A percentile compares a stretch with the other conserved stretches of the same genome.
Evolutionary conservation across 1,284 basidiomycete genomes (phyloP).

Genomic region (Stygiomarasmius scandens): DNA sequence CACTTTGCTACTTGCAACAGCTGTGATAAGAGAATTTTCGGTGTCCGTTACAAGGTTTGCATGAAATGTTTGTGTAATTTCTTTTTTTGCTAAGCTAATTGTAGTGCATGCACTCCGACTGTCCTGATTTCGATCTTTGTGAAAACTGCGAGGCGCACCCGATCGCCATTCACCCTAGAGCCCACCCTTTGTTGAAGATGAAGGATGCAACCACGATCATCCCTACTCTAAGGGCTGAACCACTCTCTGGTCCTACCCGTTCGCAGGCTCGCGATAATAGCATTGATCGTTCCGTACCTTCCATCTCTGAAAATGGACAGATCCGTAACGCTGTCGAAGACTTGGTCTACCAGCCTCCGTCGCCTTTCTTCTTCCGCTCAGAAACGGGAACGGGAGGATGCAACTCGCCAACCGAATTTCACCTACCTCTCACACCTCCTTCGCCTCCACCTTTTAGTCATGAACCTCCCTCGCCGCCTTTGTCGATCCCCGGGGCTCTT

Average conservation of each 20-base stretch:
- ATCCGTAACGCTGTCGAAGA: conserved; percentile 14
- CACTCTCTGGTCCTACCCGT: not conserved
- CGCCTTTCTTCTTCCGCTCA: conserved; percentile 25
- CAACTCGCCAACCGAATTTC: conserved; percentile 14
- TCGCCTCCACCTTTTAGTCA: conserved; percentile 1
- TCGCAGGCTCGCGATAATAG: not conserved
- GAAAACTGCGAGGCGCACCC: conserved; percentile 80
- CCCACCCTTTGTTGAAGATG: conserved; percentile 83
- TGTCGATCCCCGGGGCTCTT: conserved; percentile 22
- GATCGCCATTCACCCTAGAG: conserved; percentile 72
- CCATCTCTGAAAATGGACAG: conserved; percentile 14
- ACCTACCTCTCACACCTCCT: not conserved
- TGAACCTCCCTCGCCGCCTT: conserved; percentile 16
- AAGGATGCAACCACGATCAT: conserved; percentile 54
- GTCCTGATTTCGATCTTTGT: conserved; percentile 86
- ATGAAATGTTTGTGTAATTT: conserved; percentile 1
- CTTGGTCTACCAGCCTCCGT: conserved; percentile 15
- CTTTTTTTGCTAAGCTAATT: conserved; percentile 10
- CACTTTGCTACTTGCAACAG: conserved; percentile 60
- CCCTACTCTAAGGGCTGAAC: conserved; percentile 44
- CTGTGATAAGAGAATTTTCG: conserved; percentile 60
- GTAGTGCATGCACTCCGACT: conserved; percentile 81
- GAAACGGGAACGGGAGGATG: conserved; percentile 21
- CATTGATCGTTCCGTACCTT: not conserved
- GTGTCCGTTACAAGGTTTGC: conserved; percentile 71